These are phyloP conservation scores for Penicillium griseofulvum DNA, from an alignment of 2,329 filamentous ascomycete species.

Conservation along the genomic window DNA sequence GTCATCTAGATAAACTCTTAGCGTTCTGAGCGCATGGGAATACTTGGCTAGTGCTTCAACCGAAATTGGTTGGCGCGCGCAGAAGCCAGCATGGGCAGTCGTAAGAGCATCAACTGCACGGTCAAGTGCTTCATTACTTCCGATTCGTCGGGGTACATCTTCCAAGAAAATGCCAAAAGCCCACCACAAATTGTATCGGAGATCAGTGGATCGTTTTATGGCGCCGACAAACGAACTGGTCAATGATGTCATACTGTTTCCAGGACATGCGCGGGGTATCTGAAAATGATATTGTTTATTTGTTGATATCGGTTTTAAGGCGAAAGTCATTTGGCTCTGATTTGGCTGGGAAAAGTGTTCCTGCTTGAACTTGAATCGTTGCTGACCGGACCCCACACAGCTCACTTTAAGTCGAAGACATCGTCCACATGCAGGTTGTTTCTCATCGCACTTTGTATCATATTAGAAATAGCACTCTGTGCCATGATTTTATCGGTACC, in stretches of 20 bases:
- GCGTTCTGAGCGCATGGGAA: slow-evolving; percentile 27
- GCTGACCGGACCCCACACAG: slow-evolving; percentile 49
- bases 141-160: slow-evolving; percentile 48
- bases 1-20: slow-evolving; percentile 33
- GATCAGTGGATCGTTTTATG: slow-evolving; percentile 39
- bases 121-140: slow-evolving; percentile 48
- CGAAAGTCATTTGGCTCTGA: background rate
- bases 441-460: slow-evolving; percentile 48
- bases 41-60: slow-evolving; percentile 31
- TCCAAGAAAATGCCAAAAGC: slow-evolving; percentile 48
- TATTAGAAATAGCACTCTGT: background rate
- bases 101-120: slow-evolving; percentile 34
- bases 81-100: slow-evolving; percentile 29
- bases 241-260: slow-evolving; percentile 34
- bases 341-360: slow-evolving; percentile 16
- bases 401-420: slow-evolving; percentile 47
- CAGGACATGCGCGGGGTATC: slow-evolving; percentile 22
- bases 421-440: slow-evolving; percentile 45
- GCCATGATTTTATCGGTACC: slow-evolving; percentile 30
- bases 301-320: background rate
- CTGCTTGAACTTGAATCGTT: slow-evolving; percentile 52
- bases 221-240: slow-evolving; percentile 34
- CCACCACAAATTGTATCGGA: slow-evolving; percentile 49
- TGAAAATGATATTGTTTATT: background rate
- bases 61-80: slow-evolving; percentile 15